phyloP scores from a whole-genome alignment of 78 protist genomes.

The Dictyostelium capitatum region DNA sequence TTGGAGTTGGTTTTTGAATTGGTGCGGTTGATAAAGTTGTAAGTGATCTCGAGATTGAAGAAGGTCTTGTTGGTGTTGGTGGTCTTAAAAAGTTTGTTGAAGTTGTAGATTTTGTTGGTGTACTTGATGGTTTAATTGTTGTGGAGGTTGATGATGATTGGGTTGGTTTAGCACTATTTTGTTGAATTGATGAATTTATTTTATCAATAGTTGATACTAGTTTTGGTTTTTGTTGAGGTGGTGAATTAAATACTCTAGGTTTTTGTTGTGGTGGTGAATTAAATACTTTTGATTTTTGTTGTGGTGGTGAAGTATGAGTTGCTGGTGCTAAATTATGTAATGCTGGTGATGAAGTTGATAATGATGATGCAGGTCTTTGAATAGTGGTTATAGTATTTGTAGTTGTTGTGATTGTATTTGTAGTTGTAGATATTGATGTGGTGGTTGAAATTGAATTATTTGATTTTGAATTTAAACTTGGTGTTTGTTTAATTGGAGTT shows the following conservation, averaged over 20 bases:
- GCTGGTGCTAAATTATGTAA: neutral
- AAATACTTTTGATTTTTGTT: neutral
- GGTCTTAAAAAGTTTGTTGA: conserved; percentile 4
- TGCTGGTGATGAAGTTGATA: neutral
- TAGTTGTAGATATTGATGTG: neutral
- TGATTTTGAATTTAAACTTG: neutral
- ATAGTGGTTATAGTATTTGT: neutral
- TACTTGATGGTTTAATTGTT: neutral
- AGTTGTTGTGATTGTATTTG: neutral
- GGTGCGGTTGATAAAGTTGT: neutral
- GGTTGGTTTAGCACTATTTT: neutral
- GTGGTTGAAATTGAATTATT: neutral
- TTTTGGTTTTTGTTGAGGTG: neutral
- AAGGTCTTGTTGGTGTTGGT: conserved; percentile 10
- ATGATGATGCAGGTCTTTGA: conserved; percentile 2
- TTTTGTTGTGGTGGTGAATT: neutral
- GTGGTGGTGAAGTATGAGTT: neutral
- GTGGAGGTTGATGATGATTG: neutral
- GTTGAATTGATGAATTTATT: neutral
- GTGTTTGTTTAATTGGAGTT: neutral
- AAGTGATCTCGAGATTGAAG: neutral
- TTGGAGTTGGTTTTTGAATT: neutral
- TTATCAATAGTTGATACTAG: no score
- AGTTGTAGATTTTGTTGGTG: conserved; percentile 1
- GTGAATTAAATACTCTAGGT: neutral